Evolutionary conservation across 139 green algal genomes (phyloP), one percentile per base, ranked within the genome.

Genomic region (Asterochloris sp.): DNA sequence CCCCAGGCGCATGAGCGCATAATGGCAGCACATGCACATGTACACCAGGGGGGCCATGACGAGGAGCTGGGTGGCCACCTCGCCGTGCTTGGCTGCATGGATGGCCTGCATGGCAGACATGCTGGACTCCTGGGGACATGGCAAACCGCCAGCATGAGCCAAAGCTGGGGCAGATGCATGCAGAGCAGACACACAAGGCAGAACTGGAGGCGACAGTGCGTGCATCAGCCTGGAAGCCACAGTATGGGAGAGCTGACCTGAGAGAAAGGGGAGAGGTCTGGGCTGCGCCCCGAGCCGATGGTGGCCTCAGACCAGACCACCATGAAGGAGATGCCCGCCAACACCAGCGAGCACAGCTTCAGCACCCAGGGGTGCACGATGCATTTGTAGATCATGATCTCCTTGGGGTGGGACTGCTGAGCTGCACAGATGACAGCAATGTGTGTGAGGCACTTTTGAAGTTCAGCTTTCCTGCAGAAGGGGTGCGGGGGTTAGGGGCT

Each of bases 271-370:
- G 92, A 97, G 15, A 98, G 85, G 87, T 98, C 93, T 15, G 91
- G 91, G 62, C 85, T 60, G 0, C 73, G n/a, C 29, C 89, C 86
- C 28, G 88, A 89, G 69, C 89, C 88, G 73, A 98, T 97, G 73
- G 95, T 98, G 54, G 90, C 91, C 86, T 98, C 95, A 15, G 87
- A 93, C 91, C 95, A 97, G 47, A 98, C 85, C 26, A 98, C 87
- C 67, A 91, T 80, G 26, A 89, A 68, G 24, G 89, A 95, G 21
- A 93, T 67, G 0, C 83, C 26, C 1, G 71, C 92, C 67, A 95
- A 84, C 28, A 85, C 1, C 24, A 94, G 28, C 10, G 90, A 84
- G 9, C 66, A 66, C 24, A 85, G 28, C 67, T 85, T 83, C 67
- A 84, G 82, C 64, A 89, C 85, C 79, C 83, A 90, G 12, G 92